Percentiles rank a stretch among this genome's conserved stretches.
Evolutionary conservation across 306 rosid genomes (phyloP).

Genomic region (barrel medic (Medicago truncatula)): MtrunA17r5.0-ANR NC_053045.1:7755501-7756000

Average conservation of each 20-base stretch:
- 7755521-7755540: too few species aligned
- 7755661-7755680: neutral
- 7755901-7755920: slow-evolving; percentile 41
- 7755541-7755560: too few species aligned
- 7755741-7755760: slow-evolving; percentile 30
- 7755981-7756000: slow-evolving; percentile 41
- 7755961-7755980: slow-evolving; percentile 30
- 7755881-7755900: slow-evolving; percentile 45
- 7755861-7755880: slow-evolving; percentile 34
- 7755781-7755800: slow-evolving; percentile 48
- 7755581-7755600: too few species aligned
- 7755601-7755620: too few species aligned
- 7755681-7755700: slow-evolving; percentile 3
- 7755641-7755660: neutral
- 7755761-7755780: slow-evolving; percentile 37
- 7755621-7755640: neutral
- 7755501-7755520: too few species aligned
- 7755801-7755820: slow-evolving; percentile 3
- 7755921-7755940: slow-evolving; percentile 8
- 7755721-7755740: slow-evolving; percentile 34
- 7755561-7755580: too few species aligned
- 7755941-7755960: slow-evolving; percentile 33
- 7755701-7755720: slow-evolving; percentile 24
- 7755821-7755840: slow-evolving; percentile 27
- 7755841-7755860: slow-evolving; percentile 45